phyloP scores from a whole-genome alignment of 169 alveolate genomes.

The Eimeria tenella region DNA sequence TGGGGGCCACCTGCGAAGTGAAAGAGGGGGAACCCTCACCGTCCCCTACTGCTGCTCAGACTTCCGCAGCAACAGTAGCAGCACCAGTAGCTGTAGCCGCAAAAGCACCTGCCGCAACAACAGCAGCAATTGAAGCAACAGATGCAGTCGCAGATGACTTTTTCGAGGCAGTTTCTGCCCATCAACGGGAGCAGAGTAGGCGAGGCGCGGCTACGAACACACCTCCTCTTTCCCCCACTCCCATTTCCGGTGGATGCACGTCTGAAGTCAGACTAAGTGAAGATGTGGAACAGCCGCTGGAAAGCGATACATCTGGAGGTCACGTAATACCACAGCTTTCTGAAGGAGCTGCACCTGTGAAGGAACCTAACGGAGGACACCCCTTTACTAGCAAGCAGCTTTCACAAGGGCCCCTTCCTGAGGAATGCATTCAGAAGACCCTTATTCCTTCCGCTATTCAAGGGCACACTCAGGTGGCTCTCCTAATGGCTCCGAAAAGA shows the following conservation, averaged over 20 bases:
- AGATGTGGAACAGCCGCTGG: background rate
- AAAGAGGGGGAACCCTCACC: constrained; percentile 57
- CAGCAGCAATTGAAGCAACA: constrained; percentile 19
- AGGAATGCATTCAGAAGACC: background rate
- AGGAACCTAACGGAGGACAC: background rate
- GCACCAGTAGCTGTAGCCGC: constrained; percentile 38
- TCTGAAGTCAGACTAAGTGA: background rate
- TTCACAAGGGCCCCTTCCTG: background rate
- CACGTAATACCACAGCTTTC: background rate
- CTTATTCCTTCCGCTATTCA: background rate
- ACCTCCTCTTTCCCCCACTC: constrained; percentile 24
- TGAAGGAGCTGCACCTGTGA: background rate
- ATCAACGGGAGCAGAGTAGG: constrained; percentile 16
- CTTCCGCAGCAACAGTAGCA: constrained; percentile 15
- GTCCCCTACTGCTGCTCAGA: constrained; percentile 1
- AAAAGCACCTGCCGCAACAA: constrained; percentile 34
- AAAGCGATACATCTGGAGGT: background rate
- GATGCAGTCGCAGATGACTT: constrained; percentile 34
- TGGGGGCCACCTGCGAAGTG: constrained; percentile 50
- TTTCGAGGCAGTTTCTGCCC: constrained; percentile 52
- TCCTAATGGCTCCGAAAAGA: too few relatives aligned
- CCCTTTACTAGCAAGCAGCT: background rate
- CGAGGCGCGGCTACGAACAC: background rate
- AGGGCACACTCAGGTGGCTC: background rate
- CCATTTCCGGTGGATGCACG: constrained; percentile 22